Base-by-base conservation (phyloP, 345 rosid genomes). In the Camelina neglecta region DNA sequence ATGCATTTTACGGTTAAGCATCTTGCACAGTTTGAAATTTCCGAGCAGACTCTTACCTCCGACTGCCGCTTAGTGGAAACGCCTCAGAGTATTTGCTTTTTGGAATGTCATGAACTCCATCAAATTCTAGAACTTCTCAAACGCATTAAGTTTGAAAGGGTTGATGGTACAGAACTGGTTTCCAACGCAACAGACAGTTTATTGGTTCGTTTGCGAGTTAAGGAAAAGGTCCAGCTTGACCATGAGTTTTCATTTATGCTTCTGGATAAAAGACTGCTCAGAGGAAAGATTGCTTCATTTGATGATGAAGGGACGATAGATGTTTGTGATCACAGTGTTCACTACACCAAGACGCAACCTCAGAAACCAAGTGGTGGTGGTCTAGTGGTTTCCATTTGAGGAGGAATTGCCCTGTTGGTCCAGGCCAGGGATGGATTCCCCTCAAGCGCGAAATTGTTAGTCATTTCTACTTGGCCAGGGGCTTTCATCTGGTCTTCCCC, bases 31-130 rank as follows among this genome's bases (percentile, higher is more conserved):
- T 20, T 62, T 21, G 75, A 53, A 29, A 45, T 67, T 75, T 53
- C 63, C 18, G 56, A 69, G 41, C 15, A 24, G 7, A 36, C 16
- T 41, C 79, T 60, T 39, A 49, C 20, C 21, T 23, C 41, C 10
- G 57, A 53, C 26, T 61, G 57, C 31, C 48, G 29, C 57, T 44
- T 68, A 42, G 13, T 41, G 53, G 55, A 33, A 41, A 68, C 74
- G 41, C 74, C 79, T 75, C 79, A 68, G 69, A 51, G 60, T 42
- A 60, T 68, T 24, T 67, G 74, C 20, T 75, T 75, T 21, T 44
- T 69, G 56, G 69, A 26, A 24, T 7, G 57, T 33, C 21, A 3
- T 42, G 69, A 69, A 29, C 79, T 76, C 56, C 15, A 21, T 42
- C 39, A 70, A 20, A 54, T 76, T 13, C 11, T 58, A 8, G 23